A percentile compares a stretch with the other conserved stretches of the same genome.
phyloP scores from a whole-genome alignment of 371 early-diverging fungal genomes.

The Mortierella sp. region DNA sequence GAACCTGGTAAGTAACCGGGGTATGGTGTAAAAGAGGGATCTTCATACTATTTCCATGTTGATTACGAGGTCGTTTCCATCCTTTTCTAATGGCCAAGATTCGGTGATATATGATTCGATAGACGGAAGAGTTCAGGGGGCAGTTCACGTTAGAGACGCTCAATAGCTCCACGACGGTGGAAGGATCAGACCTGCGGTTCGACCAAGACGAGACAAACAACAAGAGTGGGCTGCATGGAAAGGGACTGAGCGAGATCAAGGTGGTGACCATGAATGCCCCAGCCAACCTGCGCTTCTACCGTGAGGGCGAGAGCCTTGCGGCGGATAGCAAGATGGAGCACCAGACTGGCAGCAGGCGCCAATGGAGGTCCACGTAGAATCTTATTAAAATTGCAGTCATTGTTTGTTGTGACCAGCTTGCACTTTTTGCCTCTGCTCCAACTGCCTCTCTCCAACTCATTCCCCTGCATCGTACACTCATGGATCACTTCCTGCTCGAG shows the following conservation, averaged over 20 bases:
- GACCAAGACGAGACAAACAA: constrained; percentile 25
- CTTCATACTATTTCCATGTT: background rate
- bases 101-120: background rate
- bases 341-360: too few species aligned
- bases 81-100: background rate
- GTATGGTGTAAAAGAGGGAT: background rate
- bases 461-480: constrained; percentile 1
- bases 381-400: background rate
- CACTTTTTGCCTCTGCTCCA: background rate
- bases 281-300: constrained; percentile 38
- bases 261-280: constrained; percentile 17
- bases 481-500: constrained; percentile 45
- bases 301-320: constrained; percentile 27
- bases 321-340: constrained; percentile 9
- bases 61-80: background rate
- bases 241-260: constrained; percentile 21
- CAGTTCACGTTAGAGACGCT: constrained; percentile 31
- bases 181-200: constrained; percentile 26
- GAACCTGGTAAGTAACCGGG: constrained; percentile 33
- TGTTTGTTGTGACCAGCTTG: background rate
- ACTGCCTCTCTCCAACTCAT: background rate
- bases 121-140: constrained; percentile 44
- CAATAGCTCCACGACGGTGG: constrained; percentile 27
- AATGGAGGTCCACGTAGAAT: too few species aligned
- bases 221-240: constrained; percentile 31